Conservation (phyloP, 768 basidiomycete genomes). For the Russula virescens region DNA sequence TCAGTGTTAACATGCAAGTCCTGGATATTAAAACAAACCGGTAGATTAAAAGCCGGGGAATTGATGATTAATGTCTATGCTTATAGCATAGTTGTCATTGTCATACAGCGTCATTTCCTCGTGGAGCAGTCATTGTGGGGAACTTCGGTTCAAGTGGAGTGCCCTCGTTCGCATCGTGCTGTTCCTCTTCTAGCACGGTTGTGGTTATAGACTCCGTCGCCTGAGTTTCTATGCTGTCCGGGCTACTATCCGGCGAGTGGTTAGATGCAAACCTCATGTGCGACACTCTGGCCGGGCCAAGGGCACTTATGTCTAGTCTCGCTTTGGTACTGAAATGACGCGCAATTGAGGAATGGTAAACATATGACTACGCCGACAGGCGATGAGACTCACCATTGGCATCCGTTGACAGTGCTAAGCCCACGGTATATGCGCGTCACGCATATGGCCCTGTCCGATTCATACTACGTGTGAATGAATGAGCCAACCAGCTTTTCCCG, state of each 20-base stretch:
- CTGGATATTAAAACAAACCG: too few species aligned
- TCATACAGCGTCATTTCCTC: background rate
- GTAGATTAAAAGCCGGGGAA: too few species aligned
- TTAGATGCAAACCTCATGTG: background rate
- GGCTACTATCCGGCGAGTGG: too few species aligned
- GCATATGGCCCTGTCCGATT: constrained; percentile 13
- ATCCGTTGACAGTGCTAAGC: background rate
- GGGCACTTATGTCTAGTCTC: background rate
- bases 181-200: background rate
- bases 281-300: background rate
- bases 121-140: background rate
- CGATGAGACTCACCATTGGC: background rate
- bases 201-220: background rate
- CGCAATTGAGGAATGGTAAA: background rate
- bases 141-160: too few species aligned
- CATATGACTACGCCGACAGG: background rate
- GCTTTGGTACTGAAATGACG: background rate
- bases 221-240: background rate
- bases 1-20: background rate
- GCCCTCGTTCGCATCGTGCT: background rate
- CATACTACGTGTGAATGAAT: background rate
- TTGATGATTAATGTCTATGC: background rate
- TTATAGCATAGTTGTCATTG: background rate
- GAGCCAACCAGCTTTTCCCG: background rate
- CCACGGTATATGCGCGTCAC: constrained; percentile 14